A percentile compares a stretch with the other conserved stretches of the same genome.
Conservation (phyloP, 2,329 filamentous ascomycete species). For the Lachnellula arida region DNA sequence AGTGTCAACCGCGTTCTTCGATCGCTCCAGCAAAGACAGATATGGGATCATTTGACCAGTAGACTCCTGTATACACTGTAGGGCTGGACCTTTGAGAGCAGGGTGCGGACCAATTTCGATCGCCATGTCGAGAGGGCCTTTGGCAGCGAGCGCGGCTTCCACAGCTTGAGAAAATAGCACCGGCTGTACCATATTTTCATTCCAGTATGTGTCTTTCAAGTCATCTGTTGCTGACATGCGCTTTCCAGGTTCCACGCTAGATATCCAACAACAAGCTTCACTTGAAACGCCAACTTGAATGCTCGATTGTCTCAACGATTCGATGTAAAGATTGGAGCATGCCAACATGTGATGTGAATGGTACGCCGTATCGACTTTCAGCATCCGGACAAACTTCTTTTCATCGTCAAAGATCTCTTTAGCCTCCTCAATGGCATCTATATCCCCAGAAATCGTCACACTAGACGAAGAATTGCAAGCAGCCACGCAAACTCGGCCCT, state of each 20-base stretch:
- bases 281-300: constrained; percentile 15
- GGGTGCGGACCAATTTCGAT: constrained; percentile 25
- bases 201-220: constrained; percentile 15
- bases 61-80: background rate
- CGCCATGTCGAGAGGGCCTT: constrained; percentile 9
- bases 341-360: constrained; percentile 25
- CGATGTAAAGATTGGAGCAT: constrained; percentile 14
- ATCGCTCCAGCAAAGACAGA: background rate
- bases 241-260: constrained; percentile 9
- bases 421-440: constrained; percentile 13
- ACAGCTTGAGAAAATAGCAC: constrained; percentile 42
- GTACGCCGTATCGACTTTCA: constrained; percentile 26
- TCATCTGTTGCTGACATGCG: background rate
- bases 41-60: background rate
- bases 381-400: constrained; percentile 14
- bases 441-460: constrained; percentile 29
- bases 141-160: constrained; percentile 4
- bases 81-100: constrained; percentile 15
- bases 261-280: constrained; percentile 37
- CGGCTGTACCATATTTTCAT: constrained; percentile 36
- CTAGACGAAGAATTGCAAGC: constrained; percentile 27
- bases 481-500: constrained; percentile 28
- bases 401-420: constrained; percentile 5
- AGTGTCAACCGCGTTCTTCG: background rate
- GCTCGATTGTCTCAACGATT: constrained; percentile 9